Percentiles rank a stretch among this genome's conserved stretches.
These are phyloP conservation scores for Penicillium nucicola DNA, from an alignment of 495 filamentous ascomycete species.

Conservation along the genomic window DNA sequence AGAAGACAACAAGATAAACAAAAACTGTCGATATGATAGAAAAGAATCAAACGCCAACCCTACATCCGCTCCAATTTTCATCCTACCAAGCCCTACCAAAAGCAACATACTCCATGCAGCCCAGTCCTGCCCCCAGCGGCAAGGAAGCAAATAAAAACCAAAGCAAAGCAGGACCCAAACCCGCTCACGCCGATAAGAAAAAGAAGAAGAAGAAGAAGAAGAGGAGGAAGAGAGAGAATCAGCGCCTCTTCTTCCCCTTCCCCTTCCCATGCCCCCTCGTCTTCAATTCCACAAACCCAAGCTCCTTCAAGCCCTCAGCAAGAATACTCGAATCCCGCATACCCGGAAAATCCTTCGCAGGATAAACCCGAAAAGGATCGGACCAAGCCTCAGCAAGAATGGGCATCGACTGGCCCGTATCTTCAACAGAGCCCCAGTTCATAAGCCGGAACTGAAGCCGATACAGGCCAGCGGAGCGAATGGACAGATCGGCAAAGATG, in stretches of 20 bases:
- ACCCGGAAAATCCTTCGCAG: conserved; percentile 95
- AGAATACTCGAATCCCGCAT: conserved; percentile 62
- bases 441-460: conserved; percentile 84
- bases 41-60: not conserved
- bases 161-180: too few species aligned
- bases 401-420: conserved; percentile 57
- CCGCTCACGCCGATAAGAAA: too few species aligned
- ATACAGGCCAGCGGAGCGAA: conserved; percentile 81
- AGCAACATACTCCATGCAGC: not conserved
- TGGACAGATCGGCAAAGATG: conserved; percentile 91
- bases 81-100: not conserved
- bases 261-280: conserved; percentile 43
- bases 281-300: conserved; percentile 47
- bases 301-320: conserved; percentile 37
- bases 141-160: too few species aligned
- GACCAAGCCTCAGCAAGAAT: conserved; percentile 69
- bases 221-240: not conserved
- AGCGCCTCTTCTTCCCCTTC: conserved; percentile 33
- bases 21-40: not conserved
- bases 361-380: conserved; percentile 81
- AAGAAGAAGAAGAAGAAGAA: not conserved
- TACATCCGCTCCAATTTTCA: not conserved
- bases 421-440: conserved; percentile 50
- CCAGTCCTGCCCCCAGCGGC: too few species aligned
- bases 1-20: too few species aligned